Evolutionary conservation across 768 basidiomycete species (phyloP), one percentile per base, ranked within the genome.

Genomic region (Boletus rubescentipes): DNA sequence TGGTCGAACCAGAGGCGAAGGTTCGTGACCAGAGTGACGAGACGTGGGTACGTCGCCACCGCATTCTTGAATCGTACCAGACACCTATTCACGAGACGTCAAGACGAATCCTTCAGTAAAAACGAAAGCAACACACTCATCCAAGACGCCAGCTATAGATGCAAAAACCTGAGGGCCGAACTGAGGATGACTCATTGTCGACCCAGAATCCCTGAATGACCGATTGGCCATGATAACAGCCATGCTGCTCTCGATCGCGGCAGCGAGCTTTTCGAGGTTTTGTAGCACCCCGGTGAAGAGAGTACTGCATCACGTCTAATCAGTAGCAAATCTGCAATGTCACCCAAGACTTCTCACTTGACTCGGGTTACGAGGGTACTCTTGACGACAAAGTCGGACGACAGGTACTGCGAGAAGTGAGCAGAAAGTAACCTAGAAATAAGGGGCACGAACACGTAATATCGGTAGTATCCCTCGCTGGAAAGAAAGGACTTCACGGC

Each of bases 51-150:
- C 23, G 68, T 75, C 2, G 72, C 67, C 10, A 80, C 67, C 0
- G 78, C 77, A 40, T 81, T 78, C 65, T 85, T 84, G 70, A 85
- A 86, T 3, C 84, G 82, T 5, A 73, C 74, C 8, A 86, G 60
- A 46, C 73, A 82, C 57, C 85, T 86, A 31, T 2, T 23, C 31
- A 29, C n/a, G 12, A 12, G 12, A 36, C 5, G 11, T 64, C 15
- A 53, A 23, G 23, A 48, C 16, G 44, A 62, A n/a, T 48, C 68
- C 62, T 64, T 51, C 9, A 55, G 46, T 1, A 63, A 46, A 16
- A 62, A 29, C 2, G 23, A 43, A 3, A 15, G 26, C 18, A 2
- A 10, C 78, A 9, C 59, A 86, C 85, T 85, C 80, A 36, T 77
- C 74, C 43, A 85, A 68, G 11, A 84, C 67, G 4, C 69, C 75